A percentile compares a stretch with the other conserved stretches of the same genome.
Conservation (phyloP, 2,329 filamentous ascomycete species). For the Chrysosphaeria jannelii region DNA sequence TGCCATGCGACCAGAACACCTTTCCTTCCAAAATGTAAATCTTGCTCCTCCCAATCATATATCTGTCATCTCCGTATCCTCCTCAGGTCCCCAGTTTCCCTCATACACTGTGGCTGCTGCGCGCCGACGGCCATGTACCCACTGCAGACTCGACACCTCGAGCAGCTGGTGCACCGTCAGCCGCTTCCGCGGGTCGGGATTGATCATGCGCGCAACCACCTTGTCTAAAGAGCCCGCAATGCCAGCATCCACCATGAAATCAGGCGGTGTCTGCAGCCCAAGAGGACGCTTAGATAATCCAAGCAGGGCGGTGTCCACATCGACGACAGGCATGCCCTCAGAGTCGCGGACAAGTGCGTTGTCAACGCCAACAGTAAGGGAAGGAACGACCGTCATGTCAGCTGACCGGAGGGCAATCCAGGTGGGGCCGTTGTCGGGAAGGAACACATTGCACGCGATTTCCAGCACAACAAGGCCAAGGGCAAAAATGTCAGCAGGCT, state of each 20-base stretch:
- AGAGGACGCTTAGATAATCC: constrained; percentile 14
- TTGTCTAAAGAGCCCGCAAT: constrained; percentile 52
- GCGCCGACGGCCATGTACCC: constrained; percentile 47
- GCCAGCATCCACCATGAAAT: constrained; percentile 59
- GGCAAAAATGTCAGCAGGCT: constrained; percentile 78
- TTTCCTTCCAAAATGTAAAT: background rate
- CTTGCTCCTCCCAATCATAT: constrained; percentile 13
- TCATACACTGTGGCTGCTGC: constrained; percentile 88
- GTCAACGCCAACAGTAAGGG: constrained; percentile 52
- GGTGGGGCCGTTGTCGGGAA: constrained; percentile 72
- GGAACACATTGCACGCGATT: constrained; percentile 73
- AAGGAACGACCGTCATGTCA: constrained; percentile 68
- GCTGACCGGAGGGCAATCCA: constrained; percentile 78
- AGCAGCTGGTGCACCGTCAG: constrained; percentile 50
- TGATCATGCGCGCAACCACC: constrained; percentile 70
- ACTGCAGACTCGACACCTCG: constrained; percentile 40
- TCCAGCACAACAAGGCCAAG: constrained; percentile 85
- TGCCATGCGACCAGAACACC: background rate
- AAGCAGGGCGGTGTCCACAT: constrained; percentile 9
- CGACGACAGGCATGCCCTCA: constrained; percentile 31
- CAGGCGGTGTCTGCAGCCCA: constrained; percentile 32
- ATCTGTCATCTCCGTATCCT: constrained; percentile 28
- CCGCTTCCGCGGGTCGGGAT: constrained; percentile 38
- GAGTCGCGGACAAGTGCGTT: constrained; percentile 44
- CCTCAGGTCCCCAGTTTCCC: constrained; percentile 69